Conservation (phyloP, 2,329 filamentous ascomycete genomes). For the Colletotrichum euphorbiae region DNA sequence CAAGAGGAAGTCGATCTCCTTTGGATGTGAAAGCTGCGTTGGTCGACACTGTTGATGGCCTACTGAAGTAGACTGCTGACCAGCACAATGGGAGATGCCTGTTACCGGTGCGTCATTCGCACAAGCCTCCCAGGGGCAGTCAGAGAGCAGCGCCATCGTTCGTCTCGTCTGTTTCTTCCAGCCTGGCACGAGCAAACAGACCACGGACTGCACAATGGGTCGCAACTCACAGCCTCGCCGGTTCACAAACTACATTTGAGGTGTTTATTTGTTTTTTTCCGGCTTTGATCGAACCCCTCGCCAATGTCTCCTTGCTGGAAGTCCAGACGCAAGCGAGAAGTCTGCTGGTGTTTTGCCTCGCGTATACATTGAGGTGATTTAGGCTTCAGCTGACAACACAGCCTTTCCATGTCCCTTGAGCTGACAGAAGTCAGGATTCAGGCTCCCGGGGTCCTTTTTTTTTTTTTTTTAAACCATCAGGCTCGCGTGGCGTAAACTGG, state of each 20-base stretch:
- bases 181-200: background rate
- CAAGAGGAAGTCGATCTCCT: background rate
- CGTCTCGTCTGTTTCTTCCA: background rate
- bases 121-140: background rate
- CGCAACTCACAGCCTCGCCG: no score
- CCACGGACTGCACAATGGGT: background rate
- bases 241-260: no score
- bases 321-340: background rate
- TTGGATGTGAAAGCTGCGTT: background rate
- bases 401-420: background rate
- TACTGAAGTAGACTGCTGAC: background rate
- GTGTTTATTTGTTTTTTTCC: no score
- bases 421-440: background rate
- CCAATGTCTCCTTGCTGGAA: background rate
- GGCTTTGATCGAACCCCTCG: background rate
- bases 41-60: background rate
- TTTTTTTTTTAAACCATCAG: background rate
- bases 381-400: background rate
- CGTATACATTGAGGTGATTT: no score
- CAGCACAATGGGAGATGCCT: background rate
- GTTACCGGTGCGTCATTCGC: constrained; percentile 17
- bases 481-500: constrained; percentile 4
- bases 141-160: background rate
- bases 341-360: constrained; percentile 2
- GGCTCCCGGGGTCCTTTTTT: background rate